These are phyloP conservation scores for Globisporangium irregulare DNA, from an alignment of 352 stramenopile genomes.

Conservation along the genomic window DNA sequence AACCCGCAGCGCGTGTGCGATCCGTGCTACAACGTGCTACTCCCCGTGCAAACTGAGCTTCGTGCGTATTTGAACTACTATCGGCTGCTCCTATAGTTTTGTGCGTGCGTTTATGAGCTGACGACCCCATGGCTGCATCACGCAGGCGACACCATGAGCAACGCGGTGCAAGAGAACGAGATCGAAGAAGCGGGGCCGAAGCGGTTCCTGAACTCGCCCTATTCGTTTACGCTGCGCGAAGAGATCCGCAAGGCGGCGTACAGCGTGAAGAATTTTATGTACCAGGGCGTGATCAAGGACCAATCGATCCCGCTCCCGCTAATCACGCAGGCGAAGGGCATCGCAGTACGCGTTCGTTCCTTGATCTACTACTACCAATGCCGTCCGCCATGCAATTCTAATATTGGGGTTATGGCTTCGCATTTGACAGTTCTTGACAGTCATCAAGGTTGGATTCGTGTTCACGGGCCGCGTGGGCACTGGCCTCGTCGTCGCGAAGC, in stretches of 20 bases:
- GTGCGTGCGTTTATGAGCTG: background rate
- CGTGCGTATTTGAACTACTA: conserved; percentile 31
- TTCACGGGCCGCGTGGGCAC: conserved; percentile 86
- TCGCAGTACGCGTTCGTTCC: conserved; percentile 52
- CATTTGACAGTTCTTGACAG: conserved; percentile 81
- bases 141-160: conserved; percentile 67
- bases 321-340: conserved; percentile 85
- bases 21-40: conserved; percentile 58
- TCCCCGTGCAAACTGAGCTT: conserved; percentile 60
- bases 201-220: conserved; percentile 80
- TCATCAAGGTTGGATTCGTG: conserved; percentile 90
- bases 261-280: conserved; percentile 92
- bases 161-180: conserved; percentile 74
- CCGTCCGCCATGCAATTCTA: background rate
- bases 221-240: conserved; percentile 87
- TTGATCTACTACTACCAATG: background rate
- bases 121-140: background rate
- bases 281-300: conserved; percentile 86
- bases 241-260: conserved; percentile 93
- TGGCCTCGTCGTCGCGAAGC: conserved; percentile 90
- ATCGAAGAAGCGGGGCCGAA: conserved; percentile 62
- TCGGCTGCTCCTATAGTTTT: background rate
- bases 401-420: background rate
- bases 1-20: conserved; percentile 86
- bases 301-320: conserved; percentile 88